phyloP scores from a whole-genome alignment of 2,329 filamentous ascomycete species.

The Stemphylium vesicarium region DNA sequence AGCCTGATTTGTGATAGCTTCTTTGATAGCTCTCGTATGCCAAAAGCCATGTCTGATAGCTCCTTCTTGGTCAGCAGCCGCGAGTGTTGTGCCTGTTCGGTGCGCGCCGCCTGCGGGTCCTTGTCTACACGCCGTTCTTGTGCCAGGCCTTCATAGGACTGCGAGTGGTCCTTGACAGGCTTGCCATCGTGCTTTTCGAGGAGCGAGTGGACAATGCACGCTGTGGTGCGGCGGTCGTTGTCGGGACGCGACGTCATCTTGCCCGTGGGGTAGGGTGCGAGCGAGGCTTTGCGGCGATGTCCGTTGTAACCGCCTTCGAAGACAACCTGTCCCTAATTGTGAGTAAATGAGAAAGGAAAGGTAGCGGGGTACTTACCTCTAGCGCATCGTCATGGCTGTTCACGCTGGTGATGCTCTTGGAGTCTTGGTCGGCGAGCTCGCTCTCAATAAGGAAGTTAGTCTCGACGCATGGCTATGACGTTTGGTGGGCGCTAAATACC shows the following conservation, averaged over 20 bases:
- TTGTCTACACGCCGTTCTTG: conserved; percentile 53
- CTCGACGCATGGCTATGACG: conserved; percentile 27
- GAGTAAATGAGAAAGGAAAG: not conserved
- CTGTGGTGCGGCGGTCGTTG: conserved; percentile 52
- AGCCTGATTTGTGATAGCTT: conserved; percentile 83
- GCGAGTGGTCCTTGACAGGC: conserved; percentile 26
- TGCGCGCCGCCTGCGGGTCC: conserved; percentile 40
- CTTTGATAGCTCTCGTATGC: conserved; percentile 87
- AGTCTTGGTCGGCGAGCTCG: conserved; percentile 36
- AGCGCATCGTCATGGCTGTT: conserved; percentile 50
- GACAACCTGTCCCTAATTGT: conserved; percentile 56
- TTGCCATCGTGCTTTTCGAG: conserved; percentile 56
- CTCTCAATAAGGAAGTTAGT: conserved; percentile 48
- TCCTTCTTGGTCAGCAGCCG: conserved; percentile 94
- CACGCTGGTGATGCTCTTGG: conserved; percentile 33
- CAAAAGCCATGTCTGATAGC: conserved; percentile 95
- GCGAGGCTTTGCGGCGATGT: conserved; percentile 66
- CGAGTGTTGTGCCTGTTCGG: conserved; percentile 58
- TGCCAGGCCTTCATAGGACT: conserved; percentile 43
- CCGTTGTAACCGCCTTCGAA: conserved; percentile 58
- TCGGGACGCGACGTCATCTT: conserved; percentile 41
- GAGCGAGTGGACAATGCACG: conserved; percentile 68
- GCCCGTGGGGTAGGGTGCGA: conserved; percentile 52
- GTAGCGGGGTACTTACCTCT: conserved; percentile 41
- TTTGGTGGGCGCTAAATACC: conserved; percentile 28